Evolutionary conservation across 257 asterid species (phyloP).

Genomic region (Solanum bukasovii): DNA sequence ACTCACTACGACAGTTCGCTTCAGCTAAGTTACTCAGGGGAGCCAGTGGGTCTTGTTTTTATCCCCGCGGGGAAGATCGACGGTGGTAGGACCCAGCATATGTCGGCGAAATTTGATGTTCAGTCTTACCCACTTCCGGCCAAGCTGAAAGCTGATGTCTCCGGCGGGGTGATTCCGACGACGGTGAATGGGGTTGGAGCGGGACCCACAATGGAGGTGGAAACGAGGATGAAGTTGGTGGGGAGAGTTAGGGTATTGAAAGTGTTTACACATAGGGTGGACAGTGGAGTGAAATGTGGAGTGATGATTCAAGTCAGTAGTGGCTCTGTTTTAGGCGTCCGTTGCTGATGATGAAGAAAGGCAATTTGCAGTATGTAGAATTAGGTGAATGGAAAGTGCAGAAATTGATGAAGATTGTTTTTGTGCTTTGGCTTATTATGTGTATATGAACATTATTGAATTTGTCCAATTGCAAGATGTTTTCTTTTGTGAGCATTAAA

Average conservation of each 20-base stretch:
- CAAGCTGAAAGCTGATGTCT: constrained; percentile 16
- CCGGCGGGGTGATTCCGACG: constrained; percentile 14
- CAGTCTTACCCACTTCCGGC: constrained; percentile 60
- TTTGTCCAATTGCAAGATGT: background rate
- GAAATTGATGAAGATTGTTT: background rate
- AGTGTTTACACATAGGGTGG: constrained; percentile 77
- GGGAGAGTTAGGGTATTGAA: constrained; percentile 83
- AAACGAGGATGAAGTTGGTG: constrained; percentile 77
- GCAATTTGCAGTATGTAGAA: background rate
- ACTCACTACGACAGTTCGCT: constrained; percentile 97
- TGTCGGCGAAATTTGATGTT: constrained; percentile 78
- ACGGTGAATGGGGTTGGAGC: background rate
- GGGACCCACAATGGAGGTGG: constrained; percentile 59
- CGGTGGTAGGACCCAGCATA: constrained; percentile 69
- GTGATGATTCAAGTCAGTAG: constrained; percentile 61
- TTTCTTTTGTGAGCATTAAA: background rate
- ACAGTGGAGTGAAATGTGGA: constrained; percentile 51
- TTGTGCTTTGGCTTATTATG: background rate
- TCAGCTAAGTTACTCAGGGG: constrained; percentile 70
- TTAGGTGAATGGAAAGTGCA: background rate
- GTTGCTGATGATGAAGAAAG: constrained; percentile 34
- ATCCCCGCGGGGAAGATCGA: constrained; percentile 84
- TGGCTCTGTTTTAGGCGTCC: constrained; percentile 72
- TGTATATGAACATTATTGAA: background rate
- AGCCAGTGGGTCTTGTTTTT: constrained; percentile 74